Conservation (phyloP, 2,329 filamentous ascomycete species). For the Ceratocystis cacaofunesta region DNA sequence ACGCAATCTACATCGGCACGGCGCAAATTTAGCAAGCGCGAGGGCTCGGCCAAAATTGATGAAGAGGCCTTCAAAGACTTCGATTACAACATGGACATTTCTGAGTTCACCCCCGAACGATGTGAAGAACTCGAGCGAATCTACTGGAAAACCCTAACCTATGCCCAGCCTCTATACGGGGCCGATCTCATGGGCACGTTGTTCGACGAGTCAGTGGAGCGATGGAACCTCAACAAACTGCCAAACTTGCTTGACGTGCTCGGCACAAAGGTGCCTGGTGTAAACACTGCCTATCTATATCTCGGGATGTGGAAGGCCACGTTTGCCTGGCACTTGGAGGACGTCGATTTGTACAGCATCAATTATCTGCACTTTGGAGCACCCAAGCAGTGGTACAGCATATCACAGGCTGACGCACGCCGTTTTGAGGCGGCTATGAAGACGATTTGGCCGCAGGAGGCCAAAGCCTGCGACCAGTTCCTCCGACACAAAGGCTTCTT, state of each 20-base stretch:
- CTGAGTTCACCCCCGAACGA: slow-evolving; percentile 78
- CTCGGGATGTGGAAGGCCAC: slow-evolving; percentile 99
- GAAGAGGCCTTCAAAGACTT: slow-evolving; percentile 84
- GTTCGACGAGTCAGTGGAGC: slow-evolving; percentile 69
- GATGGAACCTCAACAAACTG: slow-evolving; percentile 90
- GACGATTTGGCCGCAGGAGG: slow-evolving; percentile 84
- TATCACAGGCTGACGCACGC: slow-evolving; percentile 85
- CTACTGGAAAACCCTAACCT: slow-evolving; percentile 96
- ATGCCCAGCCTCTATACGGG: slow-evolving; percentile 86
- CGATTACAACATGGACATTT: slow-evolving; percentile 75
- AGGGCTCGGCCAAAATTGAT: slow-evolving; percentile 65
- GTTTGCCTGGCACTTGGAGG: slow-evolving; percentile 96
- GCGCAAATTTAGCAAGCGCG: slow-evolving; percentile 70
- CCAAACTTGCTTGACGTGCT: slow-evolving; percentile 87
- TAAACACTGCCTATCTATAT: slow-evolving; percentile 96
- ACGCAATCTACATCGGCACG: slow-evolving; percentile 70
- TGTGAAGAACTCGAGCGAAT: slow-evolving; percentile 87
- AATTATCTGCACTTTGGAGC: slow-evolving; percentile 99
- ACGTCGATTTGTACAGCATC: slow-evolving; percentile 98
- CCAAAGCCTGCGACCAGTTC: slow-evolving; percentile 92
- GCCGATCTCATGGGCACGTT: slow-evolving; percentile 93
- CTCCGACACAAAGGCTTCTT: slow-evolving; percentile 94
- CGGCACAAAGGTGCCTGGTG: slow-evolving; percentile 88
- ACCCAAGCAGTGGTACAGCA: slow-evolving; percentile 99
- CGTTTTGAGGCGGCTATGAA: slow-evolving; percentile 93